Percentiles rank a stretch among this genome's conserved stretches.
phyloP scores from a whole-genome alignment of 2,329 filamentous ascomycete species.

The Talaromyces marneffei region DNA sequence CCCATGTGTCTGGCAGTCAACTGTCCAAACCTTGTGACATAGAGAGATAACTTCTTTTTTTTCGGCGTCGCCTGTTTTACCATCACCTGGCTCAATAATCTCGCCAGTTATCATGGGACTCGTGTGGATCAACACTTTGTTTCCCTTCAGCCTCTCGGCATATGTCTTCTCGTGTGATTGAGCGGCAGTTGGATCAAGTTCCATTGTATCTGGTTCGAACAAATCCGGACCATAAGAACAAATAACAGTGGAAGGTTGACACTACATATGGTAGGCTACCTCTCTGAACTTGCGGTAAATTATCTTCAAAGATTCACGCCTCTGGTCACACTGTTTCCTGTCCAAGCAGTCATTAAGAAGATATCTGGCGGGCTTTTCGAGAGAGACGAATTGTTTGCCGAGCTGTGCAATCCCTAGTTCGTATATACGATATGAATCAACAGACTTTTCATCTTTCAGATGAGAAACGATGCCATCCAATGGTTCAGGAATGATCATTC shows the following conservation, averaged over 20 bases:
- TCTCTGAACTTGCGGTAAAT: constrained; percentile 7
- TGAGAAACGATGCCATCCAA: not conserved
- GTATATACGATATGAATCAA: not conserved
- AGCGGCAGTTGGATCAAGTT: not conserved
- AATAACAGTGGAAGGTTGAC: not conserved
- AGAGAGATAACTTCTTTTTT: not conserved
- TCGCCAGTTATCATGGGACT: not conserved
- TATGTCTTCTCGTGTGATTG: not conserved
- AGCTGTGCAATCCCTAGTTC: not conserved
- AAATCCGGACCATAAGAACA: not conserved
- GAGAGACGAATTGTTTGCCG: not conserved
- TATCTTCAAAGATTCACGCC: not conserved
- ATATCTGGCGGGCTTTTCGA: not conserved
- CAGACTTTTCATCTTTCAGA: not conserved
- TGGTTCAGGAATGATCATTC: not conserved
- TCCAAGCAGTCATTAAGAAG: not conserved
- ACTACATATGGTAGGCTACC: constrained; percentile 3
- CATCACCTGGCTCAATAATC: not conserved
- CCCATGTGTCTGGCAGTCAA: not conserved
- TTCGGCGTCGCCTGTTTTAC: not conserved
- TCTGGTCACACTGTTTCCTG: not conserved
- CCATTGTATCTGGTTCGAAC: not conserved
- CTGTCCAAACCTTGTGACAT: not conserved
- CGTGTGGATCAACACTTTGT: not conserved
- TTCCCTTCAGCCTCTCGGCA: not conserved